These are phyloP conservation scores for Ganoderma meredithae DNA, from an alignment of 1,284 basidiomycete genomes.

Conservation along the genomic window DNA sequence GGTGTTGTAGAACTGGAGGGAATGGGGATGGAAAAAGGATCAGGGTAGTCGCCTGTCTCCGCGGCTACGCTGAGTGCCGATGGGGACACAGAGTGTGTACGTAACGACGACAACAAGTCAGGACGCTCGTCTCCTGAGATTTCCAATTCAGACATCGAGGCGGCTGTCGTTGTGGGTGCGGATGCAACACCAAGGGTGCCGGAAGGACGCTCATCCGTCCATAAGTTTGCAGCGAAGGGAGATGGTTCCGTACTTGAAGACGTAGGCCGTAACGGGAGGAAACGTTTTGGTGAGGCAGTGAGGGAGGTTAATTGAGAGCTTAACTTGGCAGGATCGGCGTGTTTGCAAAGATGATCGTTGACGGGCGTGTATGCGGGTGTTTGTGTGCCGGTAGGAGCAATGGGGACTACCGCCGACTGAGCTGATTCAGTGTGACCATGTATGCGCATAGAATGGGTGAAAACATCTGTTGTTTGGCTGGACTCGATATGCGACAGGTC, in stretches of 20 bases:
- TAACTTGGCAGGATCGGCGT: background rate
- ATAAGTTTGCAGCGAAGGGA: background rate
- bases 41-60: background rate
- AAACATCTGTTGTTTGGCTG: background rate
- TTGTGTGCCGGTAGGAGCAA: background rate
- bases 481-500: background rate
- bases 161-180: background rate
- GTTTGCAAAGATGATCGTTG: background rate
- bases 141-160: background rate
- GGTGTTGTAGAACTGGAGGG: background rate
- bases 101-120: background rate
- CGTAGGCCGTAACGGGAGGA: background rate
- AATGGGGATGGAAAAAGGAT: background rate
- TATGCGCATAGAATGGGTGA: background rate
- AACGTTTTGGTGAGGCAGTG: background rate
- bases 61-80: background rate
- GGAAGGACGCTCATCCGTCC: background rate
- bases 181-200: background rate
- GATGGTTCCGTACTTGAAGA: background rate
- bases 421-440: background rate
- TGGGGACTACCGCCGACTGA: background rate
- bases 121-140: background rate
- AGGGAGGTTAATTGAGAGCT: background rate
- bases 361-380: slow-evolving; percentile 1
- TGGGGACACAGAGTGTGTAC: background rate